Base-by-base conservation (phyloP, 2,329 filamentous ascomycete species). In the Cytospora leucostoma region DNA sequence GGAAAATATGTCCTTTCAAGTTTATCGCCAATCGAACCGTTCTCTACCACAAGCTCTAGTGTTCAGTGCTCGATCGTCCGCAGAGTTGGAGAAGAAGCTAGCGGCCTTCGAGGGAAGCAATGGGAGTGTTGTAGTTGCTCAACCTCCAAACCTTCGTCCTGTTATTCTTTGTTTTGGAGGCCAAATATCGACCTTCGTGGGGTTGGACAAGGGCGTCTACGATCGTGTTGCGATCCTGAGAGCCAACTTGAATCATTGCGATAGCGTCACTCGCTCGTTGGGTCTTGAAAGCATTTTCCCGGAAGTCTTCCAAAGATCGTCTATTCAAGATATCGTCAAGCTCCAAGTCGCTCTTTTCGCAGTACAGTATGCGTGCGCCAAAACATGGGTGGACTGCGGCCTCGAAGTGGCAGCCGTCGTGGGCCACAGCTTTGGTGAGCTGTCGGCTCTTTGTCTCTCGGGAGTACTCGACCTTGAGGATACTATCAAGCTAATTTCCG, bases 341-440 rank as follows among this genome's bases (percentile, higher is more conserved):
- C 68, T 82, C 1, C 80, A 82, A 57, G 67, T 74, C 0, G 66
- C 56, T 11, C 68, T 82, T 0, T 76, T 81, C 19, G 70, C 78
- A 2, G 63, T 76, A 5, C 76, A 79, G 68, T 78, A 77, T 58
- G 64, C 77, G 0, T 73, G 53, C 12, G 75, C 76, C 0, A 67
- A 64, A 58, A 62, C 61, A n/a, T 78, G 77, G 77, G 72, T 78
- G 0, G 74, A 76, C 51, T 71, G 68, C 13, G 76, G 77, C 2
- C 32, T 76, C 11, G 35, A 66, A 34, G 64, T 66, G 0, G 65
- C 35, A 1, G 70, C 70, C 1, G 67, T 77, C 0, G 70, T 79
- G 0, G 78, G 78, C 7, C 77, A 80, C 65, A 77, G 74, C 63
- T 76, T 79, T 32, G 79, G 79, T 2, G 74, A 80, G 67, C 69